Evolutionary conservation across 768 basidiomycete genomes (phyloP).

Genomic region (Tulasnella calospora): DNA sequence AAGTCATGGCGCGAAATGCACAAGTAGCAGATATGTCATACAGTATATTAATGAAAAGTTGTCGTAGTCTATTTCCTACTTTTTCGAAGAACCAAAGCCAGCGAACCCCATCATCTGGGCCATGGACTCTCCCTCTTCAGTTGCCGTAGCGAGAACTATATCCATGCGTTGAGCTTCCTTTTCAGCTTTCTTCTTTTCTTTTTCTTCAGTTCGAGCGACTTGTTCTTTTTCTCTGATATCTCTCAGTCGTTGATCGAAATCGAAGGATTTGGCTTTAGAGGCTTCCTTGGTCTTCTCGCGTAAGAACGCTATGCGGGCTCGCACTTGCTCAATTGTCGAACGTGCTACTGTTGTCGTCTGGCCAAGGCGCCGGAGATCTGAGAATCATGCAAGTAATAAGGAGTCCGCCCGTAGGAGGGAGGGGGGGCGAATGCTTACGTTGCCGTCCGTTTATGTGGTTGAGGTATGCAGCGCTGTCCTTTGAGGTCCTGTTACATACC

Average conservation of each 20-base stretch:
- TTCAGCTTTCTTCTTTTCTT: conserved; percentile 71
- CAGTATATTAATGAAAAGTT: conserved; percentile 5
- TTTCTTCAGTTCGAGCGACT: conserved; percentile 63
- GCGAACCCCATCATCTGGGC: conserved; percentile 84
- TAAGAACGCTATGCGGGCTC: conserved; percentile 78
- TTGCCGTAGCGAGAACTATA: conserved; percentile 43
- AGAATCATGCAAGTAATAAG: not conserved
- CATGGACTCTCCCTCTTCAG: conserved; percentile 52
- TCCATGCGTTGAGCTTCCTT: conserved; percentile 67
- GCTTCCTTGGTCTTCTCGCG: conserved; percentile 83
- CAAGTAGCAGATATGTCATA: not conserved
- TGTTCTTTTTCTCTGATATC: conserved; percentile 74
- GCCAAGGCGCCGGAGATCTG: conserved; percentile 90
- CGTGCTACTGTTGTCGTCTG: conserved; percentile 89
- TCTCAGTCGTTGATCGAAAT: conserved; percentile 84
- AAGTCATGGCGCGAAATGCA: not conserved
- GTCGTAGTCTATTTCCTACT: conserved; percentile 38
- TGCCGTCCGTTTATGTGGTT: conserved; percentile 93
- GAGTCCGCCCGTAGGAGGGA: not conserved
- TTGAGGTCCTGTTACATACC: conserved; percentile 83
- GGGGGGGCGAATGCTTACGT: conserved; percentile 52
- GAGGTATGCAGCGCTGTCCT: conserved; percentile 88
- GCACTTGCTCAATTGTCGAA: conserved; percentile 89
- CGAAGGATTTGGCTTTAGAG: conserved; percentile 81
- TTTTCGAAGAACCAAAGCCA: conserved; percentile 84